Percentiles rank a stretch among this genome's conserved stretches.
These are phyloP conservation scores for Botrytis fabae DNA, from an alignment of 2,329 filamentous ascomycete species.

Conservation along the genomic window DNA sequence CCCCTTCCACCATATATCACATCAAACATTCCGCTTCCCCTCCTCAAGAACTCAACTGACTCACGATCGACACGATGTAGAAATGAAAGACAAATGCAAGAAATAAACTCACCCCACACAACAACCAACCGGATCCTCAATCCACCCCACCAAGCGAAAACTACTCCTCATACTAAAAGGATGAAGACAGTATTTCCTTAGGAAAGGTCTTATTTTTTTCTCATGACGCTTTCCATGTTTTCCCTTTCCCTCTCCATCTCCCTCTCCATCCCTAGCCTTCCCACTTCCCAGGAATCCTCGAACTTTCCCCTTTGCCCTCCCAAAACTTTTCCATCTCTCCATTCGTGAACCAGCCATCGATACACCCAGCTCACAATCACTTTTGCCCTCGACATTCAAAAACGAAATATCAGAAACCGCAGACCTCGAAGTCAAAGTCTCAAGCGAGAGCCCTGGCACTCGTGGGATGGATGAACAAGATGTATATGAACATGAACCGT, in stretches of 20 bases:
- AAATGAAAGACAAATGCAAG: neutral
- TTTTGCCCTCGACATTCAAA: neutral
- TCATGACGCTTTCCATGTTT: neutral
- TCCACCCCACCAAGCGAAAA: neutral
- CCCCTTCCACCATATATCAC: no score
- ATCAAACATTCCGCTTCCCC: neutral
- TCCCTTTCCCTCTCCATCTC: neutral
- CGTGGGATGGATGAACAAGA: neutral
- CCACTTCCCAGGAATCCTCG: neutral
- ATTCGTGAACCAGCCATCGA: neutral
- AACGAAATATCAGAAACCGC: neutral
- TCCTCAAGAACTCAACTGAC: neutral
- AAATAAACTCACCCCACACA: neutral
- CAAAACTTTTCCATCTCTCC: neutral
- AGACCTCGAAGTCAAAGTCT: neutral
- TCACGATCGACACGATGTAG: neutral
- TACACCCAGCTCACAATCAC: accelerated
- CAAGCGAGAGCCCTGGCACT: neutral
- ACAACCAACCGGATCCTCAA: neutral
- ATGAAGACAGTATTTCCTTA: slow-evolving; percentile 1
- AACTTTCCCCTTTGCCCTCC: neutral
- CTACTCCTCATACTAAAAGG: neutral
- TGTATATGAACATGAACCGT: neutral
- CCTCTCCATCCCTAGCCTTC: accelerated
- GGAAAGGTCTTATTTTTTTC: neutral